A percentile compares a stretch with the other conserved stretches of the same genome.
Evolutionary conservation across 257 asterid species (phyloP).

Genomic region (Solanum gandarillasii): DNA sequence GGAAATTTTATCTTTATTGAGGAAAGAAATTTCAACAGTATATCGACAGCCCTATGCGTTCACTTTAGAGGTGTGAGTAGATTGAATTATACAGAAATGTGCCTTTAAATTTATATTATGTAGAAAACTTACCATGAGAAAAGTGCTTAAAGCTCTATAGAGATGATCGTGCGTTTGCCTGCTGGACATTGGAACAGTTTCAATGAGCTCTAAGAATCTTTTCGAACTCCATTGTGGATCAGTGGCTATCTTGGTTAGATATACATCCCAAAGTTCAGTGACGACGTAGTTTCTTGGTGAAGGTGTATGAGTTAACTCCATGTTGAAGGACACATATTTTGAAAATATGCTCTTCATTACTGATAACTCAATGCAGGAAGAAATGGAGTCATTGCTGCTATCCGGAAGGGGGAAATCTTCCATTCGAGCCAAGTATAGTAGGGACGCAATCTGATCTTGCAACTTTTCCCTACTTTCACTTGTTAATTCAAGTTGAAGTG

Average conservation of each 20-base stretch:
- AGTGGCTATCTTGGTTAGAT: constrained; percentile 35
- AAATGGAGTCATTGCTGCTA: constrained; percentile 3
- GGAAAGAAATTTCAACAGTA: not conserved
- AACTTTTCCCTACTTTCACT: constrained; percentile 39
- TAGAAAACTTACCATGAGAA: constrained; percentile 33
- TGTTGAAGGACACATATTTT: constrained; percentile 16
- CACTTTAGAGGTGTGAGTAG: not conserved
- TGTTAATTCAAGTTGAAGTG: constrained; percentile 21
- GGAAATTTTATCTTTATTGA: not conserved
- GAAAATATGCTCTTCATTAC: constrained; percentile 46
- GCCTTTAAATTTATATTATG: not conserved
- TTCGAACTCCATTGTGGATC: constrained; percentile 26
- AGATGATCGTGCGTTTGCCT: constrained; percentile 61
- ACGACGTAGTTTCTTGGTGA: constrained; percentile 18
- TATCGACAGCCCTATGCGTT: not conserved
- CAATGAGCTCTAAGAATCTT: constrained; percentile 42
- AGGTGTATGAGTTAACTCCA: constrained; percentile 18
- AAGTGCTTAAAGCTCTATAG: constrained; percentile 41
- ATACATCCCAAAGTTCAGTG: constrained; percentile 54
- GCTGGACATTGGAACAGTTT: constrained; percentile 40
- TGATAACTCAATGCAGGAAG: constrained; percentile 18
- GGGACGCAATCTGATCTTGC: constrained; percentile 31
- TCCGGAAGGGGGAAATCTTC: constrained; percentile 35
- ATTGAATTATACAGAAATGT: not conserved
- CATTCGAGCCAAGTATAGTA: constrained; percentile 38